Evolutionary conservation across 768 basidiomycete species (phyloP), one percentile per base, ranked within the genome.

Genomic region (Mrakia gelida): DNA sequence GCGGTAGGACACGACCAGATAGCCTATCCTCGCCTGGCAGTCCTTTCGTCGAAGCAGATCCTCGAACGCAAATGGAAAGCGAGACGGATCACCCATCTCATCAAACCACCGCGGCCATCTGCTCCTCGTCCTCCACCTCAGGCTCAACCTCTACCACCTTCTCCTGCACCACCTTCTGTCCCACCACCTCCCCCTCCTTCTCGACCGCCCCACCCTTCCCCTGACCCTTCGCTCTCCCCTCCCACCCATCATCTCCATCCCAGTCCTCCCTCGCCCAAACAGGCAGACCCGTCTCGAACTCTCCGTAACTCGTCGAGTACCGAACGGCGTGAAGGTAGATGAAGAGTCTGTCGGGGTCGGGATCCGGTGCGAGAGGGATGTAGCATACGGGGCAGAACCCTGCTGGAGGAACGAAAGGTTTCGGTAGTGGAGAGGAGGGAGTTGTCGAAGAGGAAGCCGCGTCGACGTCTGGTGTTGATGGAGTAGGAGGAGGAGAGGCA

Each of bases 301-400:
- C 85, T n/a, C 94, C 94, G 63, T 94, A 86, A 80, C 89, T 90
- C 18, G 91, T 91, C 71, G 90, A 92, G 84, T 95, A 80, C 73
- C 70, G 56, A 0, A 41, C 16, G 3, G 97, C 95, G 82, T 99
- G 97, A 82, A 99, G 85, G 85, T 95, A 99, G 80, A 99, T 98
- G 85, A 94, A 98, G 76, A 98, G 86, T 79, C 90, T 90, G 83
- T 95, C 93, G 2, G 95, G 95, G 82, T 89, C 90, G 2, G 96
- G 97, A 84, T 99, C 97, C 16, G 94, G 93, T 77, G 95, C 91
- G 34, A 98, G 85, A 23, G 97, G 97, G 67, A 97, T 86, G 84
- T 92, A 98, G 83, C 96, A 99, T 82, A 94, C 92, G 1, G 89
- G 87, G 83, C 96, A 99, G 85, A 93, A 97, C 28, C 83, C 83